These are phyloP conservation scores for Artomyces pyxidatus DNA, from an alignment of 768 basidiomycete species.

Conservation along the genomic window DNA sequence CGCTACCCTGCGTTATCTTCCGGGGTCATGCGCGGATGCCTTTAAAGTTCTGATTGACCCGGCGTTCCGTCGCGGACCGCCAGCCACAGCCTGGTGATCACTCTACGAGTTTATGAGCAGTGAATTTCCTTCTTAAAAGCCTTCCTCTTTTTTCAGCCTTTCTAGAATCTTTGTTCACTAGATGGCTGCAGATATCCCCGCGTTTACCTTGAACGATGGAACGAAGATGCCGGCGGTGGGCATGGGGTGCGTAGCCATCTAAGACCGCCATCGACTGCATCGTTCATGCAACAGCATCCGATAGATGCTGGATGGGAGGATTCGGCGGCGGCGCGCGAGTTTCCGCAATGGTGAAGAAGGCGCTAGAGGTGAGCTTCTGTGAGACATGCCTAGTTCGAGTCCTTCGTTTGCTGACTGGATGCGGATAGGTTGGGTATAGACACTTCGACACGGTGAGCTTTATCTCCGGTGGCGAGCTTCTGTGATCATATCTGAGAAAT, in stretches of 20 bases:
- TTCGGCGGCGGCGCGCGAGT: slow-evolving; percentile 5
- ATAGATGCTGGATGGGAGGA: slow-evolving; percentile 12
- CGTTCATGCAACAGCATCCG: background rate
- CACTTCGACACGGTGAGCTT: slow-evolving; percentile 10
- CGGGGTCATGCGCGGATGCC: too few species aligned
- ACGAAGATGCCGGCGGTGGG: slow-evolving; percentile 2
- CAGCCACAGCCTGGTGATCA: too few species aligned
- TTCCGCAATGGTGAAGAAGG: slow-evolving; percentile 7
- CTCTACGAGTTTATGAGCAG: too few species aligned
- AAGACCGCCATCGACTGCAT: background rate
- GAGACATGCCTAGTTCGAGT: background rate
- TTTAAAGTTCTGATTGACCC: too few species aligned
- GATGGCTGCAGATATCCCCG: background rate
- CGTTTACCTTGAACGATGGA: slow-evolving; percentile 4
- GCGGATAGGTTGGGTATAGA: slow-evolving; percentile 5
- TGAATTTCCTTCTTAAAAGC: too few species aligned
- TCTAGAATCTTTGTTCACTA: too few species aligned
- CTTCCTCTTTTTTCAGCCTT: too few species aligned
- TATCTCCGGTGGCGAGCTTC: too few species aligned
- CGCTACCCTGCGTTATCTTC: too few species aligned
- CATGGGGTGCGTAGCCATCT: background rate
- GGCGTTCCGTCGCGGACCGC: too few species aligned
- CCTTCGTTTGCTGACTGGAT: background rate
- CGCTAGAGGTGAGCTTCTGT: slow-evolving; percentile 2
- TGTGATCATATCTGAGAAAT: background rate